Evolutionary conservation across 73 alveolate genomes (phyloP).

Genomic region (Symbiodinium pilosum): DNA sequence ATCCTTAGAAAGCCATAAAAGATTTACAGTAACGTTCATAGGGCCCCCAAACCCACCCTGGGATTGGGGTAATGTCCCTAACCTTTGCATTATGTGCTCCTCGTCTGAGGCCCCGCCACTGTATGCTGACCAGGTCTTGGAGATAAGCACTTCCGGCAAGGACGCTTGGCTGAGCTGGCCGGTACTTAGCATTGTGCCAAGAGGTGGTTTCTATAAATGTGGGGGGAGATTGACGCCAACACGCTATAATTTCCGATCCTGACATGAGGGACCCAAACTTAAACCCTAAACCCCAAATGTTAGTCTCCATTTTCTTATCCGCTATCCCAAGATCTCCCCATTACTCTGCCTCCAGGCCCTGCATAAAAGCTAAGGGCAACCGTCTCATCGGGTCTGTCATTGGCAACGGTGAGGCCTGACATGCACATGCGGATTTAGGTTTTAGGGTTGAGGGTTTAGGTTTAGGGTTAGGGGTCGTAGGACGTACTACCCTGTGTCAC

Average conservation of each 20-base stretch:
- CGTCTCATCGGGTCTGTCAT: slow-evolving; percentile 52
- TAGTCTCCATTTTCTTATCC: too few relatives aligned
- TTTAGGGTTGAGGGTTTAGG: too few relatives aligned
- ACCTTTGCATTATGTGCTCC: too few relatives aligned
- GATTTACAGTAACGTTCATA: neutral
- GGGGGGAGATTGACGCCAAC: neutral
- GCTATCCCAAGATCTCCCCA: too few relatives aligned
- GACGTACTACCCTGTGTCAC: too few relatives aligned
- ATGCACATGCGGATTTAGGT: too few relatives aligned
- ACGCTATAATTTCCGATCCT: neutral
- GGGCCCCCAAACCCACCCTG: too few relatives aligned
- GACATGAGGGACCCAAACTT: neutral
- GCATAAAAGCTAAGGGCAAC: neutral
- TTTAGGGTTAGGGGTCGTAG: too few relatives aligned
- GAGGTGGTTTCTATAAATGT: neutral
- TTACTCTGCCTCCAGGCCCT: too few relatives aligned
- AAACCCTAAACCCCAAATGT: too few relatives aligned
- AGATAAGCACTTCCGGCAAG: slow-evolving; percentile 46
- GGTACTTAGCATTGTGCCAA: neutral
- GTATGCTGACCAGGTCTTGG: slow-evolving; percentile 41
- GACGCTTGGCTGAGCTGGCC: neutral
- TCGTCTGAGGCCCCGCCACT: slow-evolving; percentile 43
- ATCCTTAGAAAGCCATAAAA: too few relatives aligned
- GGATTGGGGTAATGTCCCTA: neutral
- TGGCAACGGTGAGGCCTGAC: slow-evolving; percentile 63